Base-by-base conservation (phyloP, 495 filamentous ascomycete genomes). In the Talaromyces liani region DNA sequence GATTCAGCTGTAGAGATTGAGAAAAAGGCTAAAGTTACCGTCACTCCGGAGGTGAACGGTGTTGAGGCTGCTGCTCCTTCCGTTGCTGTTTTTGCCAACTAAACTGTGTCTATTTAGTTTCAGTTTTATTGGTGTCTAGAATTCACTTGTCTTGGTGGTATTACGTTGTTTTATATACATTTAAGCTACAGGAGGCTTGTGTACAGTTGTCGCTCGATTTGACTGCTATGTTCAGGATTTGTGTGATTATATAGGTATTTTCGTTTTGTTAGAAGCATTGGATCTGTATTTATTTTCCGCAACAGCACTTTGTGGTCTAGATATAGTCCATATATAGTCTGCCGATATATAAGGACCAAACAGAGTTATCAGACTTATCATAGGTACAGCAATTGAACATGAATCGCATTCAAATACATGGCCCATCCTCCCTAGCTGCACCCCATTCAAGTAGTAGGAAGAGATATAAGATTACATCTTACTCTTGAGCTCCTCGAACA, bases 401-500 rank as follows among this genome's bases (percentile, higher is more conserved):
- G 25, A 57, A 57, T 29, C 10, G 18, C 54, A 12, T 49, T 49
- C 3, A 5, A 49, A 7, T 20, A 49, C 10, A 25, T 16, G 12
- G n/a, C 6, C 31, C 54, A 3, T 6, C 16, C n/a, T 49, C 51
- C 57, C 51, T 3, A 27, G 3, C 14, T 29, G 47, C 6, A 16
- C 47, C 12, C 9, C n/a, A 4, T 16, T n/a, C 12, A 27, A 39
- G 12, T 4, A 2, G 45, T 49, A 49, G 6, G 6, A 20, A 34
- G n/a, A 34, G 14, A 39, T 3, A 41, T 24, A 20, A 6, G 14
- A 68, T 85, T 83, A 96, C 80, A 98, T 91, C 84, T 92, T 97
- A 24, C 87, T 70, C 85, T 93, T 96, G 68, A 98, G 76, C 61
- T 93, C 88, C 74, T 92, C 91, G 64, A 79, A 77, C 66, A 94